Base-by-base conservation (phyloP, 345 rosid genomes). In the Brassica incana region DNA sequence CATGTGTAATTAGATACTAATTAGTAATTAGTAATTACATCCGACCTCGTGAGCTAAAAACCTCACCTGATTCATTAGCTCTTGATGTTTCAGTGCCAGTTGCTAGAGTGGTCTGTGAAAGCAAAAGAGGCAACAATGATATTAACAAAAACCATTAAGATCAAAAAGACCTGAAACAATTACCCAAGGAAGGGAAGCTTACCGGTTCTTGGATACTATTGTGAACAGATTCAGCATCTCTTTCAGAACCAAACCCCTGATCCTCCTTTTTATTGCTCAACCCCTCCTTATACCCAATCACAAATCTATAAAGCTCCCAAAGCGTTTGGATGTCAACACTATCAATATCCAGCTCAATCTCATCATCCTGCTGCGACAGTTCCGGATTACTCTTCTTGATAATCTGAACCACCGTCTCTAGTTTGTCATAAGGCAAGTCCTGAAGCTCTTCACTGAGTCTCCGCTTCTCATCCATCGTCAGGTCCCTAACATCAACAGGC, bases 311-410 rank as follows among this genome's bases (percentile, higher is more conserved):
- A 65, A 95, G 97, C 80, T 92, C 96, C 99, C 97, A 95, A 72
- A 92, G 91, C 11, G 97, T 92, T 75, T 92, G 87, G 50, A 81
- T 72, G 83, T 92, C 97, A 76, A 95, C 81, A 80, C 83, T 83
- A 65, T 92, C 98, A 50, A 95, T 90, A 71, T 95, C 98, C 65
- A 95, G 86, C 81, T 92, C 99, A 77, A 95, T 88, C 83, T 92
- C 99, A 84, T 91, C 94, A 74, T 92, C 97, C 65, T 90, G 88
- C 74, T 86, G 91, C 59, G 84, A 86, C 77, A 92, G 90, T 20
- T 82, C 88, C 54, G 89, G 86, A 62, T 89, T 95, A 77, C 94
- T 87, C 85, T 87, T 91, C 85, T 84, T 95, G 67, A 95, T 91
- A 74, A 92, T 95, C 83, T 90, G 93, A 56, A 95, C 95, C 48